Evolutionary conservation across 2,329 filamentous ascomycete species (phyloP).

Genomic region (Penicillium digitatum): DNA sequence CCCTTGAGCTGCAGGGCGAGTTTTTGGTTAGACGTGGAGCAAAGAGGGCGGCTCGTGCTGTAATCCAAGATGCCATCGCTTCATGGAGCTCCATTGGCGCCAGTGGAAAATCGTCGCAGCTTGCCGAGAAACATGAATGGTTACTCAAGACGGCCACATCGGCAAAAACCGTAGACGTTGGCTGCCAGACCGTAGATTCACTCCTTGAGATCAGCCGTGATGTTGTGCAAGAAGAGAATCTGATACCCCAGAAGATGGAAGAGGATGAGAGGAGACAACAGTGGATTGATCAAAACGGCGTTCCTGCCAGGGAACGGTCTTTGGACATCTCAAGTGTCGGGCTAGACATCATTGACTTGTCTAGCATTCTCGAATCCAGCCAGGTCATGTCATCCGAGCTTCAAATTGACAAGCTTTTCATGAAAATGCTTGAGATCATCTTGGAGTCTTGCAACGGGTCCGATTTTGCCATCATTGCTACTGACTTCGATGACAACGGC

Average conservation of each 20-base stretch:
- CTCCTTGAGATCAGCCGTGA: conserved; percentile 41
- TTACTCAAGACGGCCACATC: conserved; percentile 54
- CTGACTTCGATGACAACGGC: conserved; percentile 56
- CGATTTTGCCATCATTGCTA: conserved; percentile 58
- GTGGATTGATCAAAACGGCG: conserved; percentile 43
- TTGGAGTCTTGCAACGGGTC: conserved; percentile 60
- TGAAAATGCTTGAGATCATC: conserved; percentile 63
- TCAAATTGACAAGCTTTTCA: conserved; percentile 58
- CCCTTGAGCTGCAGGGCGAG: conserved; percentile 58
- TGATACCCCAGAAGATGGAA: conserved; percentile 32
- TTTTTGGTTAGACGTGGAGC: conserved; percentile 56
- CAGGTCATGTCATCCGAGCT: conserved; percentile 63
- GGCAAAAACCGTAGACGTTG: conserved; percentile 51
- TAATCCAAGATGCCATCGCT: conserved; percentile 56
- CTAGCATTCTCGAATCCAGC: conserved; percentile 61
- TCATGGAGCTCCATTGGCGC: conserved; percentile 58
- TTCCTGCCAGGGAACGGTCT: conserved; percentile 36
- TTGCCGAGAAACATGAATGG: conserved; percentile 58
- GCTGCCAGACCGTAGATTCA: conserved; percentile 56
- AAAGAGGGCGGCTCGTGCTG: conserved; percentile 55
- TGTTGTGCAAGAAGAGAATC: conserved; percentile 30
- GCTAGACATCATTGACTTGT: conserved; percentile 60
- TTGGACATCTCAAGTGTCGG: conserved; percentile 43
- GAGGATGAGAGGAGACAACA: conserved; percentile 41
- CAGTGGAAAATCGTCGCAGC: conserved; percentile 55